phyloP scores from a whole-genome alignment of 148 eudicot genomes.

The Talinum fruticosum region DNA sequence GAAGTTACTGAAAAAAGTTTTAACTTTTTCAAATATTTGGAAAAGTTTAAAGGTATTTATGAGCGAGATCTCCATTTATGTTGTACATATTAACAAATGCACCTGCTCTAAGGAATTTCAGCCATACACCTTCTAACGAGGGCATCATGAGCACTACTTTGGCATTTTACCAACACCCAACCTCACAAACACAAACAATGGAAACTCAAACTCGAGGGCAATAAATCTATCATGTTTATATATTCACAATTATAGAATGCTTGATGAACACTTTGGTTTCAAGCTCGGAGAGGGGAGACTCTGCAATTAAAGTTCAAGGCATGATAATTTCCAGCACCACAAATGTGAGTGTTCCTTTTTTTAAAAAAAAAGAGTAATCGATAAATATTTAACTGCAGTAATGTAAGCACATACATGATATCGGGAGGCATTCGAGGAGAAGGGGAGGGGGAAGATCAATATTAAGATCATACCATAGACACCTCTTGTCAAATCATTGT shows the following conservation, averaged over 20 bases:
- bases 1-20: too few species aligned
- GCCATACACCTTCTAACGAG: not conserved
- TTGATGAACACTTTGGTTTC: not conserved
- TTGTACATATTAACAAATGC: not conserved
- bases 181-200: not conserved
- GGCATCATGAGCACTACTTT: not conserved
- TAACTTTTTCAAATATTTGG: too few species aligned
- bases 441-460: not conserved
- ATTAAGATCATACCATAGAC: slow-evolving; percentile 55
- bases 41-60: too few species aligned
- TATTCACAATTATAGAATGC: not conserved
- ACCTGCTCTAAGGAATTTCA: not conserved
- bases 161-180: not conserved
- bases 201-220: not conserved
- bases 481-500: slow-evolving; percentile 57
- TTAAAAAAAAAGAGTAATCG: not conserved
- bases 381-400: not conserved
- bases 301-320: not conserved
- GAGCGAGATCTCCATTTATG: too few species aligned
- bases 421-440: not conserved
- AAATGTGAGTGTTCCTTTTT: not conserved
- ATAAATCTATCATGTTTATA: not conserved
- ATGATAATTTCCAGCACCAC: too few species aligned
- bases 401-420: not conserved
- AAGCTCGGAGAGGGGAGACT: not conserved